Base-by-base conservation (phyloP, 305 asterid genomes). In the Fraxinus ornus region DNA sequence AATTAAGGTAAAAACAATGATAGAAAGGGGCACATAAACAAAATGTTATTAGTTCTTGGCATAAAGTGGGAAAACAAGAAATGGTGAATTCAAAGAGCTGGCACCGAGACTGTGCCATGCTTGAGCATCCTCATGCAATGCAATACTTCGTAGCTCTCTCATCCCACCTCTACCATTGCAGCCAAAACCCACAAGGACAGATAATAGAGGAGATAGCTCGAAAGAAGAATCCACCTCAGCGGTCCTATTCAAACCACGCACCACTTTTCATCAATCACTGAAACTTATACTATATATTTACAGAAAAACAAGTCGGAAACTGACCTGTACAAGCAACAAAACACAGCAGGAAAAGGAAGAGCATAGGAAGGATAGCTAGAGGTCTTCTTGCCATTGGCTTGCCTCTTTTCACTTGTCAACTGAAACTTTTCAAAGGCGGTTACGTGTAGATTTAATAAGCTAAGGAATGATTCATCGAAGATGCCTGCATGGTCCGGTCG, bases 121-220 rank as follows among this genome's bases (percentile, higher is more conserved):
- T 49, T 49, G 62, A 15, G 21, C 62, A 49, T 49, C 22, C 22
- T 15, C 60, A 49, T 49, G 60, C 60, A 15, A 15, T 49, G 60
- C 21, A 49, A 49, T 49, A 15, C 21, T n/a, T 52, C 1, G 64
- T 1, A n/a, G 24, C 35, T 64, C 73, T 66, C 74, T 66, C 73
- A 68, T 68, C 36, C 35, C 33, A 68, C 36, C 75, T 68, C 37
- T 0, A 68, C 37, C 80, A 82, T 39, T 66, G 85, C 81, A 66
- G 78, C 81, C 66, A 82, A 82, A 75, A 76, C 78, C 85, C 85
- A 77, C 32, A 82, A 47, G 19, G 81, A 77, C 35, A 66, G 81
- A 79, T 82, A 82, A 41, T 77, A 82, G 33, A 66, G 73, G 36
- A 82, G 81, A 77, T 82, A 82, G 36, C 85, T 82, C 78, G 85